These are phyloP conservation scores for Vigna nakashimae DNA, from an alignment of 306 rosid species.

Conservation along the genomic window DNA sequence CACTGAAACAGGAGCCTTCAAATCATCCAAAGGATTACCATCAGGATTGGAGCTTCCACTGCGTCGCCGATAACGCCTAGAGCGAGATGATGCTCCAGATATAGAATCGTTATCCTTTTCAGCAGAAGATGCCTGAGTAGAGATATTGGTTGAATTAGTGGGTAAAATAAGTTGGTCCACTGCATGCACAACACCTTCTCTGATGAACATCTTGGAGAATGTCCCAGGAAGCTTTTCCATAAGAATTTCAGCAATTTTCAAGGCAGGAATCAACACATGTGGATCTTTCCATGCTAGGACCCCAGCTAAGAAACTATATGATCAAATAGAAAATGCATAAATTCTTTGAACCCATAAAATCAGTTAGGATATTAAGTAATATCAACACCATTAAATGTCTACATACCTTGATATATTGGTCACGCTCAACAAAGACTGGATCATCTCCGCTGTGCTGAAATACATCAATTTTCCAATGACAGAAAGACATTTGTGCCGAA, in stretches of 20 bases:
- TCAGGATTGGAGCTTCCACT: conserved; percentile 71
- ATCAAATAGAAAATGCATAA: conserved; percentile 45
- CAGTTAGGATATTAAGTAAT: conserved; percentile 30
- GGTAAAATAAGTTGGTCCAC: conserved; percentile 92
- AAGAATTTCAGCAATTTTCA: conserved; percentile 96
- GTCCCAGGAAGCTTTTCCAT: conserved; percentile 95
- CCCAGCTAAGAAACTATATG: conserved; percentile 96
- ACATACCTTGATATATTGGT: conserved; percentile 92
- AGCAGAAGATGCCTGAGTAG: conserved; percentile 63
- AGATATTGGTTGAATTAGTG: conserved; percentile 58
- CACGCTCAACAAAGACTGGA: conserved; percentile 75
- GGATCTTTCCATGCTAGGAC: conserved; percentile 99
- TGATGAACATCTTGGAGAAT: conserved; percentile 86
- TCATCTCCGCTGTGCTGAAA: conserved; percentile 96
- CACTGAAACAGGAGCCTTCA: conserved; percentile 64
- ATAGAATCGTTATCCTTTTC: conserved; percentile 81
- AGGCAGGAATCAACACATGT: conserved; percentile 86
- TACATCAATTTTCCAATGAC: conserved; percentile 95
- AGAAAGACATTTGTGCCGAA: conserved; percentile 93
- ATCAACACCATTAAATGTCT: conserved; percentile 26
- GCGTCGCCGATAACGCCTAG: conserved; percentile 92
- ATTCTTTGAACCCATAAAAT: conserved; percentile 20
- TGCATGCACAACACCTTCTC: conserved; percentile 99
- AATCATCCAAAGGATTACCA: conserved; percentile 75
- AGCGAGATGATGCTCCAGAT: conserved; percentile 77